These are phyloP conservation scores for Fusarium duplospermum DNA, from an alignment of 2,329 filamentous ascomycete species.

Conservation along the genomic window DNA sequence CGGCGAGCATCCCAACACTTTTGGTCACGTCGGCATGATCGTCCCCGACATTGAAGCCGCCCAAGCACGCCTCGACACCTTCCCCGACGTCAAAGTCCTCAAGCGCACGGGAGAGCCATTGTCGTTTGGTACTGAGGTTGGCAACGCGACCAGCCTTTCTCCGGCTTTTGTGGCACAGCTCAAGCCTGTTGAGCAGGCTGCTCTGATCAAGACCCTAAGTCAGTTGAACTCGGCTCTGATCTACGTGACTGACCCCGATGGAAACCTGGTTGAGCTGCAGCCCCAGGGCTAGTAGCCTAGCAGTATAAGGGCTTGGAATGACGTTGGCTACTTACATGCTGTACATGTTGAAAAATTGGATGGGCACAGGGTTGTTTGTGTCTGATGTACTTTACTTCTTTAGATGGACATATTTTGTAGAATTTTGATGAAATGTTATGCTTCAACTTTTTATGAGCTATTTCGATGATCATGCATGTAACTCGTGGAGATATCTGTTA, in stretches of 20 bases:
- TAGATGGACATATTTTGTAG: background rate
- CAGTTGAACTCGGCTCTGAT: background rate
- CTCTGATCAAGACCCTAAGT: background rate
- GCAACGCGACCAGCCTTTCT: background rate
- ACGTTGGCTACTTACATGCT: background rate
- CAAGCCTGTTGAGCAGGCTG: background rate
- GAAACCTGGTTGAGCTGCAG: background rate
- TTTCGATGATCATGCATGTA: background rate
- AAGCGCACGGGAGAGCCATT: constrained; percentile 30
- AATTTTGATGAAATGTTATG: background rate
- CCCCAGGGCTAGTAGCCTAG: background rate
- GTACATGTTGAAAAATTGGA: background rate
- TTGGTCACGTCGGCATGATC: constrained; percentile 51
- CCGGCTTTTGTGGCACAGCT: background rate
- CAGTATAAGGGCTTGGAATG: background rate
- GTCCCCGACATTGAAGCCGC: constrained; percentile 48
- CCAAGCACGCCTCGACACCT: constrained; percentile 41
- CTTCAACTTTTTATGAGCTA: background rate
- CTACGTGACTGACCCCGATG: constrained; percentile 1
- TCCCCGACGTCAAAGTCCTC: constrained; percentile 36
- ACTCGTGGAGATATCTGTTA: too few species aligned
- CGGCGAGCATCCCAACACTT: constrained; percentile 43
- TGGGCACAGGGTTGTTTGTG: background rate
- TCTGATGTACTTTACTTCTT: background rate
- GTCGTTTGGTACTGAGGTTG: background rate